These are phyloP conservation scores for Bolboschoenus planiculmis DNA, from an alignment of 176 grass and related monocot species.

Conservation along the genomic window DNA sequence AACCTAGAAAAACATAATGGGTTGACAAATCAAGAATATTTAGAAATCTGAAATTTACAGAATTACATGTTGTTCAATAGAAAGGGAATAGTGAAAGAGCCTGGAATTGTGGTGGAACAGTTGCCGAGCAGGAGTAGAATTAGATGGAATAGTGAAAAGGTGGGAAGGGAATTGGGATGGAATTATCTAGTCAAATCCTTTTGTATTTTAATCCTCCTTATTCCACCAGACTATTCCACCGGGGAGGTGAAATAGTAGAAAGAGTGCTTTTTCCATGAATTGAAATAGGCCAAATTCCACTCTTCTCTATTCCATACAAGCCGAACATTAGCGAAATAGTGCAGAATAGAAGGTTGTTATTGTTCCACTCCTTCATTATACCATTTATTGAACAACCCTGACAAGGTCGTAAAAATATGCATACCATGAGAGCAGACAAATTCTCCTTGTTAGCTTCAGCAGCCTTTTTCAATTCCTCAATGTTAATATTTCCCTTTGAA, in stretches of 20 bases:
- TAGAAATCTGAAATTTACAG: not conserved
- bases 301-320: not conserved
- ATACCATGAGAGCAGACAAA: constrained; percentile 93
- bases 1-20: constrained; percentile 41
- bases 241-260: not conserved
- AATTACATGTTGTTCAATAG: not conserved
- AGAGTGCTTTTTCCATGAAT: not conserved
- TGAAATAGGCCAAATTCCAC: not conserved
- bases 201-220: not conserved
- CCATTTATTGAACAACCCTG: not conserved
- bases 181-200: not conserved
- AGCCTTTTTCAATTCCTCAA: constrained; percentile 83
- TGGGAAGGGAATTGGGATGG: not conserved
- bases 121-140: not conserved
- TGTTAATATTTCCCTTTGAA: constrained; percentile 98
- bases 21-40: not conserved
- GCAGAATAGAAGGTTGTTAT: not conserved
- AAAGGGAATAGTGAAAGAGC: not conserved
- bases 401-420: not conserved
- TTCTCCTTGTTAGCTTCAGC: constrained; percentile 90
- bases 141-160: not conserved
- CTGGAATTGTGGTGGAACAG: not conserved
- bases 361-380: not conserved
- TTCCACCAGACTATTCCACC: not conserved
- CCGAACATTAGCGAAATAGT: not conserved